Evolutionary conservation across 1,284 basidiomycete genomes (phyloP).

Genomic region (Trichosporon sp.): DNA sequence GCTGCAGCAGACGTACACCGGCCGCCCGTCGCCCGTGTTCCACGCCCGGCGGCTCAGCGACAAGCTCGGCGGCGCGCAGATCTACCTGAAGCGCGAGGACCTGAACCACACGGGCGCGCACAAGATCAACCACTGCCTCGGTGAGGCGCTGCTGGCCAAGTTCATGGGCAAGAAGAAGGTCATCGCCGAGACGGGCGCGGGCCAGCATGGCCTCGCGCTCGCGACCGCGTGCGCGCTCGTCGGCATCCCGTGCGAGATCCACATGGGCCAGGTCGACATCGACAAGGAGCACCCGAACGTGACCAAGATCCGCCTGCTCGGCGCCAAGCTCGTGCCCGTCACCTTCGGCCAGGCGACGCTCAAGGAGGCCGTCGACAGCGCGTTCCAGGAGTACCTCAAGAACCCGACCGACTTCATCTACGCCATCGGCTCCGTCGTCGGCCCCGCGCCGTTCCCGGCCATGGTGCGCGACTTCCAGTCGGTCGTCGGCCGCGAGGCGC

Average conservation of each 20-base stretch:
- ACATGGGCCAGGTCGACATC: conserved; percentile 76
- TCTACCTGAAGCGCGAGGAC: conserved; percentile 79
- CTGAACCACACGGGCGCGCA: conserved; percentile 91
- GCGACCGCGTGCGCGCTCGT: conserved; percentile 97
- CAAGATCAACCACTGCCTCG: conserved; percentile 85
- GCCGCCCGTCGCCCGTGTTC: conserved; percentile 25
- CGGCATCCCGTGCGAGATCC: conserved; percentile 89
- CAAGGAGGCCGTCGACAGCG: conserved; percentile 76
- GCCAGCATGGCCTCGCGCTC: conserved; percentile 97
- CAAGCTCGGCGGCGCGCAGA: conserved; percentile 77
- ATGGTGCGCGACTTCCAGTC: conserved; percentile 98
- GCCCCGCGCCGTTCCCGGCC: conserved; percentile 98
- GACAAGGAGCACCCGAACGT: conserved; percentile 86
- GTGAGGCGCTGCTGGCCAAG: conserved; percentile 87
- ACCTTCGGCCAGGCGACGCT: conserved; percentile 87
- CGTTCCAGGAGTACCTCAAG: conserved; percentile 65
- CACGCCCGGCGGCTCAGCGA: conserved; percentile 69
- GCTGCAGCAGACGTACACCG: conserved; percentile 18
- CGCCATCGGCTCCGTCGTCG: conserved; percentile 76
- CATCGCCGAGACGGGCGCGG: conserved; percentile 97
- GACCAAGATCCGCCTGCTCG: conserved; percentile 95
- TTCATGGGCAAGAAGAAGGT: conserved; percentile 82
- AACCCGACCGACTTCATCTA: conserved; percentile 97
- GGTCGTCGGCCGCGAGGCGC: conserved; percentile 92
- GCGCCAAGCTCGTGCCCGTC: conserved; percentile 92